Evolutionary conservation across 371 early-diverging fungal genomes (phyloP), one percentile per base, ranked within the genome.

Genomic region (Mortierella sp.): DNA sequence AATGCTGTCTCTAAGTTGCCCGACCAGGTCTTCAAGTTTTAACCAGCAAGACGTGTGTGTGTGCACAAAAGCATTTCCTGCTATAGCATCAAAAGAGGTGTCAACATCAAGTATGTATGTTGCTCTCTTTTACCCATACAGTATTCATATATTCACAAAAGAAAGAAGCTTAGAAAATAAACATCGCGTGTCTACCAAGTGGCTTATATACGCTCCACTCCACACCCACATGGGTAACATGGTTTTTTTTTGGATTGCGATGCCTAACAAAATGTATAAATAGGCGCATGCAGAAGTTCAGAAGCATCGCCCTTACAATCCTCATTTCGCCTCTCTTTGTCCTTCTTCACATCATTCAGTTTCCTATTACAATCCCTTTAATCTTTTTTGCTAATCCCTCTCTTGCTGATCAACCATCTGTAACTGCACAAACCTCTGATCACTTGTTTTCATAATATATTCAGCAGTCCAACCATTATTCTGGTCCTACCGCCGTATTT

Each of bases 1-100:
- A 89, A 91, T 70, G 90, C 92, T 68, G 87, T 96, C 62, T 95
- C 96, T 84, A 96, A 96, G 87, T 87, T 94, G 55, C 91, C 90
- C 60, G 94, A 94, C 79, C 94, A 94, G 77, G 95, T 98, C 26
- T 98, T 94, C 89, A 96, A 96, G 84, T 97, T 98, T 75, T 97
- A 92, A 84, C 35, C 4, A 40, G 14, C 12, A 55, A 24, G 5
- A 11, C 0, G 43, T 43, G 43, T 24, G 43, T 24, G 9, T 24
- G 6, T 24, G n/a, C 55, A 24, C 30, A 18, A 20, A 9, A 54
- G 26, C 14, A 22, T 9, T 4, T 11, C 9, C n/a, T 20, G 26
- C n/a, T 22, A 18, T 4, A 18, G 54, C 54, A 54, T 54, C 10
- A 9, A 40, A 14, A 14, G 9, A 40, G 43, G 14, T 11, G 43